Evolutionary conservation across 768 basidiomycete species (phyloP).

Genomic region (Tephrocybe sp.): DNA sequence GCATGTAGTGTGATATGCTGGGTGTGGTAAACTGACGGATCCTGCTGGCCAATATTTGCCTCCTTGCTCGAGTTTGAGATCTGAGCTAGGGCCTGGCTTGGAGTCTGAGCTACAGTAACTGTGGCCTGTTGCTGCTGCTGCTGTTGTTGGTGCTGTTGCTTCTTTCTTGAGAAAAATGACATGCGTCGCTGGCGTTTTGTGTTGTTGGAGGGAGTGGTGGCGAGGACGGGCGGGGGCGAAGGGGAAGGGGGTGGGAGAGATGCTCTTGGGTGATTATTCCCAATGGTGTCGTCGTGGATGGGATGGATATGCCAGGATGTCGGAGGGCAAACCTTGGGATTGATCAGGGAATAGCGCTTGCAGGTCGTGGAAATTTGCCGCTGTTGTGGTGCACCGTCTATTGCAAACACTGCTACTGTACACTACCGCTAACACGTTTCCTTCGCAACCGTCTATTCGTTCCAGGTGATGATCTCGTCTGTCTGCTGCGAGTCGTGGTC

Average conservation of each 20-base stretch:
- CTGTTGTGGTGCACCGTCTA: slow-evolving; percentile 1
- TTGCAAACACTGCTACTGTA: not conserved
- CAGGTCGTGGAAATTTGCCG: slow-evolving; percentile 7
- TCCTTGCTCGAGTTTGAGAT: slow-evolving; percentile 36
- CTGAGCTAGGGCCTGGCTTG: slow-evolving; percentile 68
- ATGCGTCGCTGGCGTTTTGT: slow-evolving; percentile 58
- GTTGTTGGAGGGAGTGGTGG: slow-evolving; percentile 55
- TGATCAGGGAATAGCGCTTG: not conserved
- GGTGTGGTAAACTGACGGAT: slow-evolving; percentile 33
- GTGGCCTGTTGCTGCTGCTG: slow-evolving; percentile 38
- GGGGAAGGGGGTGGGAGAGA: slow-evolving; percentile 9
- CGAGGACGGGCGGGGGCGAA: slow-evolving; percentile 36
- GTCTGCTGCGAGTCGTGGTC: slow-evolving; percentile 64
- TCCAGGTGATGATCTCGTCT: slow-evolving; percentile 68
- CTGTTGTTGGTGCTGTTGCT: slow-evolving; percentile 66
- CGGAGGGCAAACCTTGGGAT: not conserved
- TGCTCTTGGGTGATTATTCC: slow-evolving; percentile 20
- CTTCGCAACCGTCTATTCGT: slow-evolving; percentile 33
- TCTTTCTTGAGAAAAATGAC: slow-evolving; percentile 94
- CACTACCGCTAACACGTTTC: not conserved
- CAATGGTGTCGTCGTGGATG: slow-evolving; percentile 11
- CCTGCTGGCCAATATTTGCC: slow-evolving; percentile 19
- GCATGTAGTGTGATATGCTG: not conserved
- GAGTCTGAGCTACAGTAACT: slow-evolving; percentile 60
- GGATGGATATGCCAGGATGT: slow-evolving; percentile 10